These are phyloP conservation scores for Alloteropsis semialata DNA, from an alignment of 176 grass and related monocot genomes.

Conservation along the genomic window DNA sequence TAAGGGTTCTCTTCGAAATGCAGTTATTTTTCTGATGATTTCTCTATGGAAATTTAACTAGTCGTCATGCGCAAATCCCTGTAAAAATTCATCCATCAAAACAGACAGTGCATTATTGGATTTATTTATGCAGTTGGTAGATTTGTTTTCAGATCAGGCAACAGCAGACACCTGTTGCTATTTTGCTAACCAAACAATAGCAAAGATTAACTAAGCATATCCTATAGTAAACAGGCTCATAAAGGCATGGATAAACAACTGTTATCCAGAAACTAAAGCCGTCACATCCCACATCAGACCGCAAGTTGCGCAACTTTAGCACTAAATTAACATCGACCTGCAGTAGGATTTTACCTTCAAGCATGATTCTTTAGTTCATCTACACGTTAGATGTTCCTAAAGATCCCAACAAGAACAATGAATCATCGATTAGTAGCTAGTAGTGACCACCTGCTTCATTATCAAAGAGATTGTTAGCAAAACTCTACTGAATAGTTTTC, in stretches of 20 bases:
- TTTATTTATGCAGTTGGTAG: too few species aligned
- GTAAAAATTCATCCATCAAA: neutral
- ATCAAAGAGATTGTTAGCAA: neutral
- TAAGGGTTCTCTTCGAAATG: neutral
- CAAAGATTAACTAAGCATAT: slow-evolving; percentile 10
- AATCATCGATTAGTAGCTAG: slow-evolving; percentile 11
- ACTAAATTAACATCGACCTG: neutral
- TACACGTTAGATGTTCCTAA: slow-evolving; percentile 33
- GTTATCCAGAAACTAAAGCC: slow-evolving; percentile 28
- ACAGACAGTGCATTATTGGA: too few species aligned
- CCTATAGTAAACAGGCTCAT: neutral
- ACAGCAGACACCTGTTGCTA: neutral
- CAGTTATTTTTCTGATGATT: neutral
- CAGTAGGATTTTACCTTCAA: slow-evolving; percentile 7
- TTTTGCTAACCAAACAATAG: neutral
- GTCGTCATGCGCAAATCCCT: neutral
- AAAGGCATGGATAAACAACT: neutral
- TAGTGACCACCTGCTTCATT: slow-evolving; percentile 3
- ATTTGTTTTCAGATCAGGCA: too few species aligned
- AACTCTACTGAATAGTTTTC: neutral
- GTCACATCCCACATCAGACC: slow-evolving; percentile 1
- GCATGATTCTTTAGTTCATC: slow-evolving; percentile 18
- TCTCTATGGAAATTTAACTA: neutral
- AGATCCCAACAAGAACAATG: slow-evolving; percentile 24
- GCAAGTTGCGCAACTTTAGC: slow-evolving; percentile 17